These are phyloP conservation scores for Heterobasidion parviporum DNA, from an alignment of 1,284 basidiomycete species.

Conservation along the genomic window DNA sequence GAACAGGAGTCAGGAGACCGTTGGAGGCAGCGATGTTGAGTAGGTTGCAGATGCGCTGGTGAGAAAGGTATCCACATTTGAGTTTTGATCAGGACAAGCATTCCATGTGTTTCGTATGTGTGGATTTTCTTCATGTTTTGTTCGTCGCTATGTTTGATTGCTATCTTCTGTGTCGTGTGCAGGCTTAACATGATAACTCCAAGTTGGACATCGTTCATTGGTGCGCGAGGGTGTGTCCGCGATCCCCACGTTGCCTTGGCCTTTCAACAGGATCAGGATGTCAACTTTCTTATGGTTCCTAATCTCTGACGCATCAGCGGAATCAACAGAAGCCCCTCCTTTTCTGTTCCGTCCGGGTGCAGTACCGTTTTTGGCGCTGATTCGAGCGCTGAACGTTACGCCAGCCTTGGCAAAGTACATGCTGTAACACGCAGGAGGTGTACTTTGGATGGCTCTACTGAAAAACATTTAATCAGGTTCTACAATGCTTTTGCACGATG, in stretches of 20 bases:
- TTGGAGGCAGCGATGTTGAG: conserved; percentile 5
- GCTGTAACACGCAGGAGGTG: too few relatives aligned
- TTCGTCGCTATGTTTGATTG: neutral
- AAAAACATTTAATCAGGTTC: too few relatives aligned
- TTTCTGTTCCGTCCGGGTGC: too few relatives aligned
- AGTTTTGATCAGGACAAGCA: neutral
- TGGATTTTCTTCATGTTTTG: conserved; percentile 1
- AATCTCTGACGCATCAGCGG: too few relatives aligned
- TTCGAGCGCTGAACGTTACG: too few relatives aligned
- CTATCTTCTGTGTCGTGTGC: neutral
- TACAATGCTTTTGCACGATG: too few relatives aligned
- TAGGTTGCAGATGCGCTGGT: conserved; percentile 9
- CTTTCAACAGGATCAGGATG: too few relatives aligned
- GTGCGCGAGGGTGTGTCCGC: neutral
- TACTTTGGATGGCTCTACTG: too few relatives aligned
- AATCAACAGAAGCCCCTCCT: too few relatives aligned
- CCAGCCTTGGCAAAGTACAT: too few relatives aligned
- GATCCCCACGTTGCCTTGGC: too few relatives aligned
- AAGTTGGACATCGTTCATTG: neutral
- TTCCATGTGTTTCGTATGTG: neutral
- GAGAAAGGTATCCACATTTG: conserved; percentile 5
- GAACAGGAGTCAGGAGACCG: neutral
- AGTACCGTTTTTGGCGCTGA: neutral
- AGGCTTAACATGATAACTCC: neutral
- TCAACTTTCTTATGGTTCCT: too few relatives aligned